A percentile compares a stretch with the other conserved stretches of the same genome.
Conservation (phyloP, 2,329 filamentous ascomycete genomes). For the Ophiostoma quercus region DNA sequence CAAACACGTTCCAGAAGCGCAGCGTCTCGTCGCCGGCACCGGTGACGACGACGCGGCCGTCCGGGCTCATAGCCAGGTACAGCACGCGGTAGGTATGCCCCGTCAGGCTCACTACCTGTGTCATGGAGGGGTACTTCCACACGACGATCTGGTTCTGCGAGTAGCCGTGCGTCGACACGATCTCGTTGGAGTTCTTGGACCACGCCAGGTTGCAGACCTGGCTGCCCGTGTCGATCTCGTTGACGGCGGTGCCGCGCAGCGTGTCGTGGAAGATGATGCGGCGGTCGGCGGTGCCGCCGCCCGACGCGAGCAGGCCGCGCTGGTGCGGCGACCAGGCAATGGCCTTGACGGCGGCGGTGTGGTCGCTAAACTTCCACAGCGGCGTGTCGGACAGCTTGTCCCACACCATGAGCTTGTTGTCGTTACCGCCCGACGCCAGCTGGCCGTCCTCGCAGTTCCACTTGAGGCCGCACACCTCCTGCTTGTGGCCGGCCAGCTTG, state of each 20-base stretch:
- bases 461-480: constrained; percentile 92
- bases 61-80: constrained; percentile 95
- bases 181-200: constrained; percentile 96
- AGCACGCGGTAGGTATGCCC: constrained; percentile 91
- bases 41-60: constrained; percentile 88
- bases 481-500: constrained; percentile 88
- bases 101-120: constrained; percentile 88
- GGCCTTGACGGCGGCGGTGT: constrained; percentile 93
- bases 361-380: constrained; percentile 88
- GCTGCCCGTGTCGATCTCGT: constrained; percentile 91
- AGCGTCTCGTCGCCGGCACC: constrained; percentile 95
- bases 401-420: constrained; percentile 99
- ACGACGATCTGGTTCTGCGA: constrained; percentile 98
- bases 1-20: constrained; percentile 95
- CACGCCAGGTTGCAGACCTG: constrained; percentile 98
- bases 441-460: constrained; percentile 98
- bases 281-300: constrained; percentile 90
- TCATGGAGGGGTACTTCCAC: constrained; percentile 99
- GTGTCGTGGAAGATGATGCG: constrained; percentile 99
- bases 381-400: constrained; percentile 91
- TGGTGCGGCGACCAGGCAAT: constrained; percentile 98
- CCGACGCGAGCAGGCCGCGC: constrained; percentile 86
- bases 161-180: constrained; percentile 95
- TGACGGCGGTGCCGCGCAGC: constrained; percentile 69
- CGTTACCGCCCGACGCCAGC: constrained; percentile 90